phyloP scores from a whole-genome alignment of 2,329 filamentous ascomycete genomes.

The Venturia asperata region DNA sequence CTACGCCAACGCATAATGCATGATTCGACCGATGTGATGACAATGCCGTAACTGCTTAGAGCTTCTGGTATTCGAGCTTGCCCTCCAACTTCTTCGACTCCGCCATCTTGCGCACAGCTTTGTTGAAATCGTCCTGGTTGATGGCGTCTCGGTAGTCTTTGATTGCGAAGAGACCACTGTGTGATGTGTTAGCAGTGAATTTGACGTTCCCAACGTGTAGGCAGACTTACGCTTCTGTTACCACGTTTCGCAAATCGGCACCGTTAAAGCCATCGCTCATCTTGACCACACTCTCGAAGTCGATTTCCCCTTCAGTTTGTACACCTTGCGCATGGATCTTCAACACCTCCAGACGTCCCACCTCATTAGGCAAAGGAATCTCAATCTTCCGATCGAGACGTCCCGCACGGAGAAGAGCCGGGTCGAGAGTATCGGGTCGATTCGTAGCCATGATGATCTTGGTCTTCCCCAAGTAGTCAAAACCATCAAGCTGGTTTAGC shows the following conservation, averaged over 20 bases:
- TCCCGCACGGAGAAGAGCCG: conserved; percentile 83
- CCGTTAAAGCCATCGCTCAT: conserved; percentile 99
- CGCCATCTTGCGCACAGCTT: conserved; percentile 93
- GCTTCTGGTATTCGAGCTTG: conserved; percentile 95
- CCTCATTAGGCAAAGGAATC: conserved; percentile 94
- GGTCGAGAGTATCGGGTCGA: conserved; percentile 90
- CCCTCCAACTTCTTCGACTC: conserved; percentile 98
- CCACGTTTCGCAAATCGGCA: conserved; percentile 93
- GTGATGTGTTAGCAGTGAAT: conserved; percentile 25
- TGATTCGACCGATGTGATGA: background rate
- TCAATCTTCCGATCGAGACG: conserved; percentile 97
- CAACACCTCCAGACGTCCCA: conserved; percentile 89
- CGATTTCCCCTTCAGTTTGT: conserved; percentile 85
- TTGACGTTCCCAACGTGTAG: background rate
- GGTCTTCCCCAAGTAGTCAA: conserved; percentile 98
- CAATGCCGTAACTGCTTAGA: conserved; percentile 47
- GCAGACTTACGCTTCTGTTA: conserved; percentile 85
- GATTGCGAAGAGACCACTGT: conserved; percentile 88
- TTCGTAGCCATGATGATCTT: conserved; percentile 99
- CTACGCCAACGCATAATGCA: conserved; percentile 11
- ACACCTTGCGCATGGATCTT: conserved; percentile 93
- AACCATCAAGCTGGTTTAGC: conserved; percentile 95
- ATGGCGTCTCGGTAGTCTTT: conserved; percentile 95
- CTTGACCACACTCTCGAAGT: conserved; percentile 98
- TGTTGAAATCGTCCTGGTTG: conserved; percentile 99